phyloP scores from a whole-genome alignment of 2,329 filamentous ascomycete genomes.

The Cytospora paraplurivora region DNA sequence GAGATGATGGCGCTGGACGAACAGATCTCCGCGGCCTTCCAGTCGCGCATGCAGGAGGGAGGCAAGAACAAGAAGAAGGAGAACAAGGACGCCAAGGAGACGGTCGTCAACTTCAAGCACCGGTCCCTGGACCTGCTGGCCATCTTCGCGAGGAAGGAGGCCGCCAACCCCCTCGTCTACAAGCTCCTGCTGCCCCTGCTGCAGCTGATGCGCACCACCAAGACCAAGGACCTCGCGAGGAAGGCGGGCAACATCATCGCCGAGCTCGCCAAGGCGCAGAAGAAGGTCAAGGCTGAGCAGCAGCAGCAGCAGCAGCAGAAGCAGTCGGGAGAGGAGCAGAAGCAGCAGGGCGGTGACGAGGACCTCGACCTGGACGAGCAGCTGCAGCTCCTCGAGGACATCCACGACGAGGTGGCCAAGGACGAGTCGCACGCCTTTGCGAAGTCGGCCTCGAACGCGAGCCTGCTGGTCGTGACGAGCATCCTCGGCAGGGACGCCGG shows the following conservation, averaged over 20 bases:
- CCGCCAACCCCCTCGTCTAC: constrained; percentile 67
- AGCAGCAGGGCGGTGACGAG: constrained; percentile 34
- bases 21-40: constrained; percentile 83
- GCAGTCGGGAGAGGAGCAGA: constrained; percentile 37
- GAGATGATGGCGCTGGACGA: constrained; percentile 90
- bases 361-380: constrained; percentile 46
- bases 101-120: constrained; percentile 92
- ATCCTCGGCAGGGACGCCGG: constrained; percentile 53
- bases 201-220: constrained; percentile 74
- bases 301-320: too few relatives aligned
- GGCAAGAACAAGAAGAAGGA: constrained; percentile 74
- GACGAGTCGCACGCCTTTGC: constrained; percentile 70
- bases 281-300: constrained; percentile 53
- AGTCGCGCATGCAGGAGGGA: constrained; percentile 67
- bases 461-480: constrained; percentile 66
- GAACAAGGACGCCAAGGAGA: constrained; percentile 83
- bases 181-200: constrained; percentile 75
- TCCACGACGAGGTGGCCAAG: constrained; percentile 69
- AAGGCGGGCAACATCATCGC: constrained; percentile 74
- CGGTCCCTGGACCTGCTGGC: constrained; percentile 85
- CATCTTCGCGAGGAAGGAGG: constrained; percentile 81
- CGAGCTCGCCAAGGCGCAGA: constrained; percentile 68
- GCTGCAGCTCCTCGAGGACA: constrained; percentile 60
- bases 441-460: constrained; percentile 72
- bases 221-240: constrained; percentile 71